Conservation (phyloP, 805 yeast species). For the Candida nitratophila region DNA sequence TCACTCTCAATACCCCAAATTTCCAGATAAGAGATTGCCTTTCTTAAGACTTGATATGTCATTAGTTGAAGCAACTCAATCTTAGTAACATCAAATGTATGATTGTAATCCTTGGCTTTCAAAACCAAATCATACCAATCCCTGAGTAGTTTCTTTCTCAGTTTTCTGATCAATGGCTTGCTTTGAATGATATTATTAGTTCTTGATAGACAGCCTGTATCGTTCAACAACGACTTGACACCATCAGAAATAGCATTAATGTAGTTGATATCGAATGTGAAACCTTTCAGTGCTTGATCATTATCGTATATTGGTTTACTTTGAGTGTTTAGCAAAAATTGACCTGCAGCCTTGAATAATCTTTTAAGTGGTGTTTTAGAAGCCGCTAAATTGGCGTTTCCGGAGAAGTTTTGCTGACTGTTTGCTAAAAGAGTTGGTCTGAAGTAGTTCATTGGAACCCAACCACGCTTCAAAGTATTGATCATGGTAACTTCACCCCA, state of each 20-base stretch:
- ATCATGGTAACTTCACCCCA: slow-evolving; percentile 83
- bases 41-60: slow-evolving; percentile 60
- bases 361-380: slow-evolving; percentile 48
- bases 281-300: slow-evolving; percentile 27
- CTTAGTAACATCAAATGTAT: slow-evolving; percentile 50
- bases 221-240: slow-evolving; percentile 53
- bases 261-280: slow-evolving; percentile 48
- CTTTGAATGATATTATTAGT: slow-evolving; percentile 62
- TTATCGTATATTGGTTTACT: slow-evolving; percentile 33
- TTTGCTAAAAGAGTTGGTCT: slow-evolving; percentile 28
- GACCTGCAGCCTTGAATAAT: slow-evolving; percentile 56
- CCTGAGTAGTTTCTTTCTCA: slow-evolving; percentile 62
- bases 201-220: slow-evolving; percentile 69
- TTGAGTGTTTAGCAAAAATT: slow-evolving; percentile 58
- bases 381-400: slow-evolving; percentile 25
- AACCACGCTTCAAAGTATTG: slow-evolving; percentile 59
- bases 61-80: slow-evolving; percentile 56
- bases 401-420: slow-evolving; percentile 8
- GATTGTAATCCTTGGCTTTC: slow-evolving; percentile 68
- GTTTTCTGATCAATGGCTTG: slow-evolving; percentile 51
- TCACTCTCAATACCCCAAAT: slow-evolving; percentile 67
- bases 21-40: slow-evolving; percentile 56
- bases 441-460: slow-evolving; percentile 84
- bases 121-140: slow-evolving; percentile 78
- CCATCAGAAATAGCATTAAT: slow-evolving; percentile 71